Conservation (phyloP, 2,329 filamentous ascomycete genomes). For the Pezicula carpinea region DNA sequence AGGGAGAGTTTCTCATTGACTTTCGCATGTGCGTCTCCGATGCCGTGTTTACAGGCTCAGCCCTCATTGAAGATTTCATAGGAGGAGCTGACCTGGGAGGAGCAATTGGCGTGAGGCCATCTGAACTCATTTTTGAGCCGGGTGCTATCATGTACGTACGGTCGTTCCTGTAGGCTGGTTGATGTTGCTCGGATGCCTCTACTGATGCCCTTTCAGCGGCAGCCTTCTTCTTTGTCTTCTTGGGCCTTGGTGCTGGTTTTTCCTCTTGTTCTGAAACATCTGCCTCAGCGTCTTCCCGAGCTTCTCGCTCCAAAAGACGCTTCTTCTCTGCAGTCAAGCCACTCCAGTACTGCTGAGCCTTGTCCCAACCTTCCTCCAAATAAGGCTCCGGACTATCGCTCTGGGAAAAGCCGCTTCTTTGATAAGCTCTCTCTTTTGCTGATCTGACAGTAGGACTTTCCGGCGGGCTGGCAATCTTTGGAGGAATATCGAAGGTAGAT, state of each 20-base stretch:
- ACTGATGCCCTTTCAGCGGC: constrained; percentile 9
- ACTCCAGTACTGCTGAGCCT: constrained; percentile 66
- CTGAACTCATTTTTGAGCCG: constrained; percentile 24
- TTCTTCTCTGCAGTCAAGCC: constrained; percentile 59
- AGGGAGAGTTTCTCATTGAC: constrained; percentile 22
- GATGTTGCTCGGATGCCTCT: constrained; percentile 18
- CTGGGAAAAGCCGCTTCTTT: constrained; percentile 13
- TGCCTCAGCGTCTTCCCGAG: constrained; percentile 39
- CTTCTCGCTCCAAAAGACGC: constrained; percentile 50
- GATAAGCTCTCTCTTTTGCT: constrained; percentile 21
- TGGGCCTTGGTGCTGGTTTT: constrained; percentile 25
- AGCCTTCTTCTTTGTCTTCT: constrained; percentile 19
- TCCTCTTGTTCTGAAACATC: constrained; percentile 39
- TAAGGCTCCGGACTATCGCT: constrained; percentile 13
- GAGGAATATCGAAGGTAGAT: constrained; percentile 12
- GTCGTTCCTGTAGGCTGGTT: constrained; percentile 19
- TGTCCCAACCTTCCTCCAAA: constrained; percentile 48
- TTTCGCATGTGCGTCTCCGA: constrained; percentile 25
- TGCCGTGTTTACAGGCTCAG: constrained; percentile 20
- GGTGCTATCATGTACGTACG: constrained; percentile 37
- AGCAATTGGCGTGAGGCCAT: constrained; percentile 15
- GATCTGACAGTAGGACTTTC: constrained; percentile 22
- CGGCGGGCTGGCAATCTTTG: constrained; percentile 15
- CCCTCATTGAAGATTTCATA: constrained; percentile 46
- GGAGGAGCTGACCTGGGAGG: constrained; percentile 12